phyloP scores from a whole-genome alignment of 495 filamentous ascomycete genomes.

The Xanthoparmelia taractica region DNA sequence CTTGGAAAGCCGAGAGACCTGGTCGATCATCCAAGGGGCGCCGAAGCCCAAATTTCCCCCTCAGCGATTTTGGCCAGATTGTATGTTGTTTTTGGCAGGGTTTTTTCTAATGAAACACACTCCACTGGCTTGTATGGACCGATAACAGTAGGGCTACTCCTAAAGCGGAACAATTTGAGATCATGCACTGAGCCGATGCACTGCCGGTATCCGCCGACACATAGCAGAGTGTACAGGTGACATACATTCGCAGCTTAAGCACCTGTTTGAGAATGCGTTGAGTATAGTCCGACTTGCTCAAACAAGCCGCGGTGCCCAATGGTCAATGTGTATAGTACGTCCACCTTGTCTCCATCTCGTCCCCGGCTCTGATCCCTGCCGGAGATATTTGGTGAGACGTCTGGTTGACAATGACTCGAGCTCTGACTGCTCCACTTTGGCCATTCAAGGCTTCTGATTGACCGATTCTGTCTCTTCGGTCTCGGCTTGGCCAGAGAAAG shows the following conservation, averaged over 20 bases:
- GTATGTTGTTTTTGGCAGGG: neutral
- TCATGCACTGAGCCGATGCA: neutral
- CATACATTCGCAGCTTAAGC: neutral
- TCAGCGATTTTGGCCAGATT: neutral
- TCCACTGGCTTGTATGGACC: neutral
- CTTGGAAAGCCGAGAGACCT: neutral
- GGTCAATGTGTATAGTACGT: neutral
- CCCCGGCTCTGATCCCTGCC: neutral
- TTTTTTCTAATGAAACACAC: neutral
- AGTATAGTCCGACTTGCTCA: neutral
- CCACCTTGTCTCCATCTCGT: neutral
- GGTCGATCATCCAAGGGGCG: neutral
- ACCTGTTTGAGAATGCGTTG: neutral
- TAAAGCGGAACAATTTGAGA: neutral
- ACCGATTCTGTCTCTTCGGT: neutral
- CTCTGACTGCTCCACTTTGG: neutral
- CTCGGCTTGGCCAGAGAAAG: neutral
- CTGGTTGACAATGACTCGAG: neutral
- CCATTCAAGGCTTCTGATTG: neutral
- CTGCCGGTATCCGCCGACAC: neutral
- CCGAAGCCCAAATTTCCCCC: neutral
- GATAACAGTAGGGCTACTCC: neutral
- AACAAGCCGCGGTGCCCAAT: neutral
- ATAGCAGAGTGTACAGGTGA: neutral
- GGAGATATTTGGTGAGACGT: neutral